Base-by-base conservation (phyloP, 495 filamentous ascomycete species). In the Aspergillus leporis region DNA sequence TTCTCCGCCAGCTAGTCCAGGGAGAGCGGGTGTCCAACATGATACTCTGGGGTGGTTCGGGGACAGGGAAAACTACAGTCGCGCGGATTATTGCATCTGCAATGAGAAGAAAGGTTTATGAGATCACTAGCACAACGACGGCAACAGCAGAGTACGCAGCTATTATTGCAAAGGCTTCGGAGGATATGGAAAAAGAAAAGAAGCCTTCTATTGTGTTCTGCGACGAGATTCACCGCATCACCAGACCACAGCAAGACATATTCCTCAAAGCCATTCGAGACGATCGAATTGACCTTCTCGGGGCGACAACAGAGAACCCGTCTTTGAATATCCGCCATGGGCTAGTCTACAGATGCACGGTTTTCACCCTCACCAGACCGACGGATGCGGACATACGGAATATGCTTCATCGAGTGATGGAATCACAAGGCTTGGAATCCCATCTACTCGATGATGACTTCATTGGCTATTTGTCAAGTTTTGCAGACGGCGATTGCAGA, bases 21-120 rank as follows among this genome's bases (percentile, higher is more conserved):
- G 82, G 88, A 62, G 89, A 93, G 62, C 78, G 87, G 1, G 86
- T 98, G 18, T 93, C 94, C 0, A 93, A 89, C 34, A 96, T 98
- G 91, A 91, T 98, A 28, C 71, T 98, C 10, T 98, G 94, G 94
- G 94, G 94, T n/a, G 81, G 84, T 12, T 87, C 93, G 1, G 94
- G 94, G 2, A 97, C 92, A 5, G 94, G 94, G 30, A 98, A 98
- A 74, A 98, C 94, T 1, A 98, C 94, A 0, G 97, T 98, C 59
- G 94, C 93, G 10, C 78, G 93, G 18, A 90, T 95, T 10, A 89
- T 98, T 56, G 89, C 94, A n/a, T 83, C 85, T 3, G 84, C 85
- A 67, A 89, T 87, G 7, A 90, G 86, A 25, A 87, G 87, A 55
- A 83, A 93, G 7, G 97, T 97, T 68, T 87, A 97, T 40, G 94